Base-by-base conservation (phyloP, 805 yeast genomes). In the Schwanniomyces pseudopolymorphus region DNA sequence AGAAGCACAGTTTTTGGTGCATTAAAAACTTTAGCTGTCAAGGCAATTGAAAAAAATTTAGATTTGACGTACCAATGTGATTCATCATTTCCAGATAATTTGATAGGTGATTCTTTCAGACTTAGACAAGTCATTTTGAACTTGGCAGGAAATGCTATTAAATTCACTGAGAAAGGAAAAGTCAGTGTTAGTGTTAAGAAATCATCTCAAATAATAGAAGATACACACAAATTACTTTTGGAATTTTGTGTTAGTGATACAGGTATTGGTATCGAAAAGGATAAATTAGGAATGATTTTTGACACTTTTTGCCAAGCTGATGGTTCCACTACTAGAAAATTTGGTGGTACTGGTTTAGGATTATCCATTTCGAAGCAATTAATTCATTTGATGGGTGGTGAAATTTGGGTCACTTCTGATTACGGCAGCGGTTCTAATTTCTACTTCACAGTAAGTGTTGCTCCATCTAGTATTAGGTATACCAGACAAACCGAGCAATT, bases 261-360 rank as follows among this genome's bases (percentile, higher is more conserved):
- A 1, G 95, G 96, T 62, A 89, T 89, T 53, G 96, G 96, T 54
- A 89, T 89, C 55, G 89, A 85, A 58, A 82, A 81, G 59, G 96
- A 89, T 58, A 89, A 89, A 60, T 73, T 89, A 31, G 96, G 89
- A 26, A 75, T 89, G 36, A 89, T 89, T 56, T 89, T 89, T 59
- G 96, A 89, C 59, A 89, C 92, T 2, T 89, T 89, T 70, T 86
- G 96, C 55, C 96, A 89, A 64, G 96, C 96, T 7, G 96, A 89
- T 68, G 96, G 96, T 36, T 87, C 96, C 4, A 89, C 96, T 2
- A 89, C 96, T 1, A 79, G 96, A 63, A 88, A 88, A 65, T 89
- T 89, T 63, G 96, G 96, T 57, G 96, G 96, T 59, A 89, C 96
- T 3, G 96, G 96, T 52, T 74, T 89, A 39, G 96, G 96, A 14